phyloP scores from a whole-genome alignment of 2,329 filamentous ascomycete species.

The Dactylellina parvicollis region DNA sequence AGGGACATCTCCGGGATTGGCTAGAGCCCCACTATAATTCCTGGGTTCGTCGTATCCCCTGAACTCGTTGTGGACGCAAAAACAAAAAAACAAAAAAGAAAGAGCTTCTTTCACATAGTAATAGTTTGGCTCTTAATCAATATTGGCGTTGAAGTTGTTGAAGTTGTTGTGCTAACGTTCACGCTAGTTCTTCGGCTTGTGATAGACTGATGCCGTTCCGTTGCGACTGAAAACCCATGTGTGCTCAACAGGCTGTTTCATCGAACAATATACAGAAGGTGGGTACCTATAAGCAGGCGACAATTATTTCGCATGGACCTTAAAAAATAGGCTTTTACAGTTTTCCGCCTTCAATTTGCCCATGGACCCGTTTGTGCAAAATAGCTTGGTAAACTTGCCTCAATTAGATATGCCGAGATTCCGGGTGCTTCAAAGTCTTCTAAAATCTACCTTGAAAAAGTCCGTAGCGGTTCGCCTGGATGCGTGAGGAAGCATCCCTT shows the following conservation, averaged over 20 bases:
- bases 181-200: conserved; percentile 7
- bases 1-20: conserved; percentile 36
- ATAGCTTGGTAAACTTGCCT: conserved; percentile 37
- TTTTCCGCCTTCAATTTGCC: conserved; percentile 3
- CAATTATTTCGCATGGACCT: conserved; percentile 12
- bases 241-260: conserved; percentile 34
- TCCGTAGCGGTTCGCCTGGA: conserved; percentile 14
- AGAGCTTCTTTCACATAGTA: no score
- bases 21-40: conserved; percentile 1
- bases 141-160: no score
- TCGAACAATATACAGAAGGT: conserved; percentile 38
- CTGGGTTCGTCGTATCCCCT: neutral
- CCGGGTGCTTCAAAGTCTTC: neutral
- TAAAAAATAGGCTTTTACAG: conserved; percentile 11
- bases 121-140: no score
- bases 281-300: conserved; percentile 16
- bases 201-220: neutral
- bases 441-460: neutral
- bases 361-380: neutral
- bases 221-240: conserved; percentile 10
- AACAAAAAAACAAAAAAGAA: no score
- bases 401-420: conserved; percentile 34
- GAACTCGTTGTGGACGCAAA: neutral
- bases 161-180: neutral
- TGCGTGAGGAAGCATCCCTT: neutral